These are phyloP conservation scores for Globisporangium perplexum DNA, from an alignment of 352 stramenopile genomes.

Conservation along the genomic window DNA sequence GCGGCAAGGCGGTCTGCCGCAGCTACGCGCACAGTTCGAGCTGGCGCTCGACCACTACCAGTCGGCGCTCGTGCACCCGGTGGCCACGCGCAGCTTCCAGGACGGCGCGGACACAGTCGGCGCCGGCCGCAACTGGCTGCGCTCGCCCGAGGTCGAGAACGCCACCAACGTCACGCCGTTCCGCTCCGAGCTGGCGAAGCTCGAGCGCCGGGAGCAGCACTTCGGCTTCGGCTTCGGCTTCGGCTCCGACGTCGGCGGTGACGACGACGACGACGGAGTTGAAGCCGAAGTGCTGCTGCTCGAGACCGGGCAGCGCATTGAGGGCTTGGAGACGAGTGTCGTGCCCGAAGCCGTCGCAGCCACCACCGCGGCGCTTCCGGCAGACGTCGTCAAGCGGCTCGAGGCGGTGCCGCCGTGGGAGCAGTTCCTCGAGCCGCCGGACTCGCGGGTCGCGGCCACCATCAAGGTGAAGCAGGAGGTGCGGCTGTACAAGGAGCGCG, in stretches of 20 bases:
- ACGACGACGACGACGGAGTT: not conserved
- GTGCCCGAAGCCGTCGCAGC: not conserved
- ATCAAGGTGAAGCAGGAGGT: not conserved
- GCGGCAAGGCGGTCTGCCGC: conserved; percentile 22
- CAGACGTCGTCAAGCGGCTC: not conserved
- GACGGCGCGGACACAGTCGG: conserved; percentile 33
- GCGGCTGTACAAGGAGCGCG: not conserved
- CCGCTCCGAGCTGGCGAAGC: conserved; percentile 2
- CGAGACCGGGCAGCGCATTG: conserved; percentile 4
- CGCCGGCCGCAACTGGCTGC: conserved; percentile 46
- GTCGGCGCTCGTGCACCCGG: conserved; percentile 36
- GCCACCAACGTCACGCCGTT: conserved; percentile 8
- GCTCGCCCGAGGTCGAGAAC: conserved; percentile 6
- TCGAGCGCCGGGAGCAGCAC: not conserved
- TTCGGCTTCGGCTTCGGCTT: not conserved
- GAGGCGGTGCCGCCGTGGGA: not conserved
- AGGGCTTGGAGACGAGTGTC: not conserved
- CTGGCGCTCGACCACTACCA: conserved; percentile 56
- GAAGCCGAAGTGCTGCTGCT: conserved; percentile 7
- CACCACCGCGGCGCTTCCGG: not conserved
- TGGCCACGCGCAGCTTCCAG: conserved; percentile 16
- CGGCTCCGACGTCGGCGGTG: no score
- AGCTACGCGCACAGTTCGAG: conserved; percentile 46
- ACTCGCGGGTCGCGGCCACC: not conserved
- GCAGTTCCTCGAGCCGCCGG: conserved; percentile 1